Evolutionary conservation across 768 basidiomycete genomes (phyloP).

Genomic region (Mycena latifolia): DNA sequence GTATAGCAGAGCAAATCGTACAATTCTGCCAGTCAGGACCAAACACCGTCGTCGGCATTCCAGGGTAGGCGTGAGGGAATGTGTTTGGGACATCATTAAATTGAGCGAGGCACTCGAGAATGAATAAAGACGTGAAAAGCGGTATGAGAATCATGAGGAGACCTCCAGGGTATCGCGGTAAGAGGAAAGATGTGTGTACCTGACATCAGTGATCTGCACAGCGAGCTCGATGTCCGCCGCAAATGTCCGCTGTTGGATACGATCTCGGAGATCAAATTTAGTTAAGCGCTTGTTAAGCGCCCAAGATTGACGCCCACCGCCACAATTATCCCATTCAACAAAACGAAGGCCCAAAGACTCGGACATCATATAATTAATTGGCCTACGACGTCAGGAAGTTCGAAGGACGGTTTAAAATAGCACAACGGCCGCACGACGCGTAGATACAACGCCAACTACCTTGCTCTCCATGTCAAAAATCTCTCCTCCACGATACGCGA

Average conservation of each 20-base stretch:
- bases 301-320: too few species aligned
- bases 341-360: too few species aligned
- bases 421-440: constrained; percentile 46
- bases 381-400: too few species aligned
- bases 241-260: too few species aligned
- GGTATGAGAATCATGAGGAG: constrained; percentile 1
- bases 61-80: constrained; percentile 64
- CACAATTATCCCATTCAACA: too few species aligned
- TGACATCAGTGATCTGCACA: constrained; percentile 6
- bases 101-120: background rate
- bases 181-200: background rate
- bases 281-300: too few species aligned
- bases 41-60: constrained; percentile 60
- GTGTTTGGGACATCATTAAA: constrained; percentile 49
- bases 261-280: too few species aligned
- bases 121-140: constrained; percentile 10
- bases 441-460: constrained; percentile 56
- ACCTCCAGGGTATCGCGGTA: constrained; percentile 15
- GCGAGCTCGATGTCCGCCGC: background rate
- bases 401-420: constrained; percentile 49
- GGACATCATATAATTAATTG: too few species aligned
- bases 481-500: constrained; percentile 55
- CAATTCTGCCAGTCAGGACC: constrained; percentile 73
- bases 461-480: constrained; percentile 58
- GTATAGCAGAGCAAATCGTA: constrained; percentile 45